phyloP scores from a whole-genome alignment of 1,139 yeast species.

The Candida sanyaensis region DNA sequence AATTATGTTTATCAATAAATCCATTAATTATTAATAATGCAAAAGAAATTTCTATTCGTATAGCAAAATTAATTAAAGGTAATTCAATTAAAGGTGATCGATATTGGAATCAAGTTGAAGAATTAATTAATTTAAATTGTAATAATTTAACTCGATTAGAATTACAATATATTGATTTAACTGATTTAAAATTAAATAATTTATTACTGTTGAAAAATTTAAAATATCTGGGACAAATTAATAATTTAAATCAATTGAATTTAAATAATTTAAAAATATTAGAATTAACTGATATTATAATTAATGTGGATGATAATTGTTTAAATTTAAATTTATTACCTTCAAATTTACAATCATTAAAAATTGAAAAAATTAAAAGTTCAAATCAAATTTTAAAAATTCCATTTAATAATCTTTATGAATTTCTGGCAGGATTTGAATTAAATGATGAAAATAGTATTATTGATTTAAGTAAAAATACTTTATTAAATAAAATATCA shows the following conservation, averaged over 20 bases:
- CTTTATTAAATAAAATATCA: neutral
- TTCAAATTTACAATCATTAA: neutral
- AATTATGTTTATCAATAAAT: neutral
- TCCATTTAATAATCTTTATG: neutral
- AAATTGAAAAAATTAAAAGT: neutral
- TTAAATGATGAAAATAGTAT: neutral
- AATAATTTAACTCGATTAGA: neutral
- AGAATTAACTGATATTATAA: neutral
- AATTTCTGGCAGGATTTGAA: constrained; percentile 3
- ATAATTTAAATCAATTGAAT: neutral
- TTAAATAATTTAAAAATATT: neutral
- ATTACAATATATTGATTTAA: neutral
- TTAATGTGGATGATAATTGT: neutral
- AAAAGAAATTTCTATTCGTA: neutral
- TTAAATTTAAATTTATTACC: neutral
- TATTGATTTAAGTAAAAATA: neutral
- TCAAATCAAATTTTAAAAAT: neutral
- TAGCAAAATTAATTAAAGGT: neutral
- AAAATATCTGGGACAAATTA: neutral
- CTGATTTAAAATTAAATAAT: neutral
- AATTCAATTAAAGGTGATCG: neutral
- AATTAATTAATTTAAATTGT: neutral
- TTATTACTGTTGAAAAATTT: neutral
- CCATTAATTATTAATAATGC: neutral
- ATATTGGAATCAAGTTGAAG: neutral